Conservation (phyloP, 768 basidiomycete genomes). For the Mycena amicta region DNA sequence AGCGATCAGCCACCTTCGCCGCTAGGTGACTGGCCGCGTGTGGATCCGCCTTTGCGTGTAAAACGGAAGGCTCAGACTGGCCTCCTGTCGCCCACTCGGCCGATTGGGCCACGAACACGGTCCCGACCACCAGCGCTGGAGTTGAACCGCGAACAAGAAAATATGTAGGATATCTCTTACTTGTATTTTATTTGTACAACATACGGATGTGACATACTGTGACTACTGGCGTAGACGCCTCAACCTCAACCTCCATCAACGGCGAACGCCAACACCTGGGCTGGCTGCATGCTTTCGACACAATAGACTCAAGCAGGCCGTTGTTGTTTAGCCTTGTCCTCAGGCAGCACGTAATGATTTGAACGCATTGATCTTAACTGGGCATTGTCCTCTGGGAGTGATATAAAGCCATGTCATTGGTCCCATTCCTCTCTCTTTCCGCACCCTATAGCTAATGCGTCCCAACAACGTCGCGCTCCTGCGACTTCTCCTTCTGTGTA, state of each 20-base stretch:
- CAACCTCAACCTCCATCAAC: too few relatives aligned
- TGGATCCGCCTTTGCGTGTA: slow-evolving; percentile 17
- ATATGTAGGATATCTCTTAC: background rate
- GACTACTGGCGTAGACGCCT: too few relatives aligned
- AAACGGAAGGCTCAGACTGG: slow-evolving; percentile 13
- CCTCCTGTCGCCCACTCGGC: background rate
- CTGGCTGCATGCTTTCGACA: too few relatives aligned
- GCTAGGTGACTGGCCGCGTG: slow-evolving; percentile 20
- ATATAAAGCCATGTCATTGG: background rate
- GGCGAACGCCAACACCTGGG: too few relatives aligned
- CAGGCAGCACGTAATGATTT: too few relatives aligned
- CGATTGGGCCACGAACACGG: slow-evolving; percentile 16
- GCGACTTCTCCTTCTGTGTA: slow-evolving; percentile 16
- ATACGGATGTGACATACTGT: too few relatives aligned
- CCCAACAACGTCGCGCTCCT: background rate
- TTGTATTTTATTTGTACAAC: background rate
- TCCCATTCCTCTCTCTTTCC: background rate
- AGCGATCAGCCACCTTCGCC: slow-evolving; percentile 8
- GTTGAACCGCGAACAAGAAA: background rate
- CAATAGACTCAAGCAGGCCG: too few relatives aligned
- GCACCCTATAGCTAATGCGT: background rate
- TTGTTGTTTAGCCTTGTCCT: too few relatives aligned
- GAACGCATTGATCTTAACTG: background rate
- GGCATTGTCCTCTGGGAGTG: background rate
- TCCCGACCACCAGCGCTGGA: slow-evolving; percentile 9